A percentile compares a stretch with the other conserved stretches of the same genome.
These are phyloP conservation scores for Leccinum ochraceum DNA, from an alignment of 768 basidiomycete genomes.

Conservation along the genomic window DNA sequence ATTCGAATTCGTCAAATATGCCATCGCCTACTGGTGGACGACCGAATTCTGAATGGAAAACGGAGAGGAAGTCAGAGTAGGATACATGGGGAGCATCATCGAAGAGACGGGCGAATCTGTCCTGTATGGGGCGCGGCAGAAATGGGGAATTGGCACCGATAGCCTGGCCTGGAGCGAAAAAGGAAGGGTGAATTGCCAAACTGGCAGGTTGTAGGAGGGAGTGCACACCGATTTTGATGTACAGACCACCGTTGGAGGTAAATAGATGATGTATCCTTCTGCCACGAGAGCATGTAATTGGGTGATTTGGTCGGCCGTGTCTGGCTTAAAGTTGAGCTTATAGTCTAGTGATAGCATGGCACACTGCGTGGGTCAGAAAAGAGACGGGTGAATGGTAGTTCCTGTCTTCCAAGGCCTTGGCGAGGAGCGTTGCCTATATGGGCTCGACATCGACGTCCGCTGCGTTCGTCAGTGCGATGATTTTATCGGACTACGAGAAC, in stretches of 20 bases:
- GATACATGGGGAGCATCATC: conserved; percentile 88
- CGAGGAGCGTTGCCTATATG: conserved; percentile 96
- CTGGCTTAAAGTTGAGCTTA: no score
- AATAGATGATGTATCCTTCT: no score
- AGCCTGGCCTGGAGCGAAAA: no score
- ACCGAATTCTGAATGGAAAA: no score
- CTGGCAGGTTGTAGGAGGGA: neutral
- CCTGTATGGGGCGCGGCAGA: conserved; percentile 80
- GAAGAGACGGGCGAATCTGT: conserved; percentile 80
- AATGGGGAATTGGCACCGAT: conserved; percentile 51
- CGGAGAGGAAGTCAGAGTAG: conserved; percentile 57
- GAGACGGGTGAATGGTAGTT: conserved; percentile 58
- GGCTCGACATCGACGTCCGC: conserved; percentile 88
- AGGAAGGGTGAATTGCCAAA: no score
- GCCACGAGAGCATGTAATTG: no score
- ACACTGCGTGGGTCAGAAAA: conserved; percentile 38
- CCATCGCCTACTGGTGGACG: conserved; percentile 47
- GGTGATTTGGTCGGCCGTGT: no score
- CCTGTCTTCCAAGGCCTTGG: conserved; percentile 97
- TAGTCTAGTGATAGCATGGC: no score
- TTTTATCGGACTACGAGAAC: no score
- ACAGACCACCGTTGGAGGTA: no score
- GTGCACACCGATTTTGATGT: no score
- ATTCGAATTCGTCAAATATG: conserved; percentile 81
- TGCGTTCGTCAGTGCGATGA: conserved; percentile 36